These are phyloP conservation scores for Aspergillus uvarum DNA, from an alignment of 2,329 filamentous ascomycete genomes.

Conservation along the genomic window DNA sequence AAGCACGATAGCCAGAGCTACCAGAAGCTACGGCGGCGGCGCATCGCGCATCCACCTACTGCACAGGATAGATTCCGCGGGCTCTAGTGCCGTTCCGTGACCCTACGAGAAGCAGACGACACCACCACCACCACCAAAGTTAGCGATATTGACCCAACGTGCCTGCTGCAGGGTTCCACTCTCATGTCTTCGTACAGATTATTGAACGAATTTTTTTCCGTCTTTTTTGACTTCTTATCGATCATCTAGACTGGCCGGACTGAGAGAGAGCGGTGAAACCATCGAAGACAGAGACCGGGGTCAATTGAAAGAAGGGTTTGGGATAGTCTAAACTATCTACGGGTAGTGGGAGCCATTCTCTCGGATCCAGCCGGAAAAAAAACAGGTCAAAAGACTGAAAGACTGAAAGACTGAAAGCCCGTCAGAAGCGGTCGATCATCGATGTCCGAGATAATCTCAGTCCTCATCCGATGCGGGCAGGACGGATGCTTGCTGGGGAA, in stretches of 20 bases:
- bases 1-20: conserved; percentile 27
- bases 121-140: conserved; percentile 13
- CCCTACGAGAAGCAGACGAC: conserved; percentile 17
- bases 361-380: conserved; percentile 24
- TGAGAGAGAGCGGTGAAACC: conserved; percentile 26
- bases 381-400: background rate
- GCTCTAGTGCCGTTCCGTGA: conserved; percentile 15
- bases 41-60: conserved; percentile 18
- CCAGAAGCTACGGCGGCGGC: conserved; percentile 18
- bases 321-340: too few relatives aligned
- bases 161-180: conserved; percentile 24
- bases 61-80: conserved; percentile 20
- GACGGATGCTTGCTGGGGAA: conserved; percentile 15
- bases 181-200: conserved; percentile 13
- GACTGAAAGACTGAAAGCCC: background rate
- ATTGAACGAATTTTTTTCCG: too few relatives aligned
- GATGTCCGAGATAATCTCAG: conserved; percentile 14
- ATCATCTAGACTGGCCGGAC: conserved; percentile 18
- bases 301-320: conserved; percentile 3
- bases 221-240: conserved; percentile 22
- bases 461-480: conserved; percentile 16
- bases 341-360: conserved; percentile 20
- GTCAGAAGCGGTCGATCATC: background rate
- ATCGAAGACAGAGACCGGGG: conserved; percentile 19
- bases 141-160: conserved; percentile 24